phyloP scores from a whole-genome alignment of 139 green algal genomes.

The Diplosphaera chodatii region DNA sequence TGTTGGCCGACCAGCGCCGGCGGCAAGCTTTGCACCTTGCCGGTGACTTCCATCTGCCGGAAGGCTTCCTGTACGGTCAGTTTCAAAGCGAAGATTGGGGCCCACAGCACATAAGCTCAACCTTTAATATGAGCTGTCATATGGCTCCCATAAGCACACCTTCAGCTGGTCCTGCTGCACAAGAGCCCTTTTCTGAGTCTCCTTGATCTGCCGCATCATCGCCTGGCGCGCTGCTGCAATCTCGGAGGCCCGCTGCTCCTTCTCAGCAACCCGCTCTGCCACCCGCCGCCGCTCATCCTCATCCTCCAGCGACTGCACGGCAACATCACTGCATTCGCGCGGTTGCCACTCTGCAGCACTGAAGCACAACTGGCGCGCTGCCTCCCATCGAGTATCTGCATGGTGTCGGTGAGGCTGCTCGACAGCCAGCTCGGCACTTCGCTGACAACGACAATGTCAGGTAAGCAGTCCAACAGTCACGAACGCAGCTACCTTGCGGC shows the following conservation, averaged over 20 bases:
- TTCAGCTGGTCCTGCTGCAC: slow-evolving; percentile 52
- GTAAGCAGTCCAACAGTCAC: no score
- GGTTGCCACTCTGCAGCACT: no score
- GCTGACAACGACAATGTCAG: neutral
- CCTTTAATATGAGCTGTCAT: neutral
- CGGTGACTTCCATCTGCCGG: neutral
- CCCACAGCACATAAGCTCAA: neutral
- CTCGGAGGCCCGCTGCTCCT: neutral
- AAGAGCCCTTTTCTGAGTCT: slow-evolving; percentile 56
- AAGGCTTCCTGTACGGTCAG: neutral
- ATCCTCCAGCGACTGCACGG: neutral
- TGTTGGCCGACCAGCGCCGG: neutral
- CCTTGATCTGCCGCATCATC: slow-evolving; percentile 7
- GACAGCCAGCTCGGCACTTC: no score
- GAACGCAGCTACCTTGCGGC: neutral
- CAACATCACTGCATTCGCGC: neutral
- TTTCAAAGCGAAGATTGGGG: neutral
- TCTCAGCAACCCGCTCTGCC: neutral
- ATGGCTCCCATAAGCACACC: neutral
- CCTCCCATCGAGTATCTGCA: neutral
- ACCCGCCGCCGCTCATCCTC: neutral
- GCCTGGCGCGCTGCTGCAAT: neutral
- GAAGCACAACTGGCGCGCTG: no score
- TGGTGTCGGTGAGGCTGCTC: no score
- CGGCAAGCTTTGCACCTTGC: neutral